Conservation (phyloP, 768 basidiomycete genomes). For the Leccinum arenicola region DNA sequence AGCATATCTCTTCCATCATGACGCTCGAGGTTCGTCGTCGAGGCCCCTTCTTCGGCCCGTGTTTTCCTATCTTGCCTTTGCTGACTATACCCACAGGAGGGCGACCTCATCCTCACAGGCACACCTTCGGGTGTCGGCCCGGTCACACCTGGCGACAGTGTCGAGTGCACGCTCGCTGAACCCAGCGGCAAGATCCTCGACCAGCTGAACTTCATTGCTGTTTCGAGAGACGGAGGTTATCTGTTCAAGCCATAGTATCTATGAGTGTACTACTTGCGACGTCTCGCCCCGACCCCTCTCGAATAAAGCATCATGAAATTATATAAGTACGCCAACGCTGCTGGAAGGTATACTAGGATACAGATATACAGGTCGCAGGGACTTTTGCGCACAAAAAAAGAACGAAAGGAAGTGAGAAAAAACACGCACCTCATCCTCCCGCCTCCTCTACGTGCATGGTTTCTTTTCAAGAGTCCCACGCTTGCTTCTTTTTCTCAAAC, state of each 20-base stretch:
- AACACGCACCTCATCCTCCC: not conserved
- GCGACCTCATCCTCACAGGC: slow-evolving; percentile 87
- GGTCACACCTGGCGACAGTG: slow-evolving; percentile 67
- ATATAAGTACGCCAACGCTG: slow-evolving; percentile 8
- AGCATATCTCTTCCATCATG: slow-evolving; percentile 95
- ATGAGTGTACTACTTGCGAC: not conserved
- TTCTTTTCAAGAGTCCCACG: slow-evolving; percentile 16
- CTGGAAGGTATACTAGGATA: slow-evolving; percentile 21
- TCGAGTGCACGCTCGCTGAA: slow-evolving; percentile 71
- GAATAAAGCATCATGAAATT: slow-evolving; percentile 8
- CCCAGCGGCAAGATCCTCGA: slow-evolving; percentile 53
- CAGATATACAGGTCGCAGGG: not conserved
- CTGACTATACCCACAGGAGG: slow-evolving; percentile 53
- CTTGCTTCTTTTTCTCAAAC: slow-evolving; percentile 16
- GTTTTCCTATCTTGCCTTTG: not conserved
- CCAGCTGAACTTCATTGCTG: slow-evolving; percentile 60
- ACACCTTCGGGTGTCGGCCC: slow-evolving; percentile 92
- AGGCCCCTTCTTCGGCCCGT: not conserved
- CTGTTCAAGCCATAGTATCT: slow-evolving; percentile 37
- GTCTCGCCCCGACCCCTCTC: not conserved
- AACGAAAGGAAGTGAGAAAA: not conserved
- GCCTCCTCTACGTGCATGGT: not conserved
- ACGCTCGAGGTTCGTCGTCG: slow-evolving; percentile 70
- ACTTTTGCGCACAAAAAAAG: not conserved
- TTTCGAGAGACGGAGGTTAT: slow-evolving; percentile 70